Evolutionary conservation across 495 filamentous ascomycete genomes (phyloP).

Genomic region (Penicillium flavigenum): DNA sequence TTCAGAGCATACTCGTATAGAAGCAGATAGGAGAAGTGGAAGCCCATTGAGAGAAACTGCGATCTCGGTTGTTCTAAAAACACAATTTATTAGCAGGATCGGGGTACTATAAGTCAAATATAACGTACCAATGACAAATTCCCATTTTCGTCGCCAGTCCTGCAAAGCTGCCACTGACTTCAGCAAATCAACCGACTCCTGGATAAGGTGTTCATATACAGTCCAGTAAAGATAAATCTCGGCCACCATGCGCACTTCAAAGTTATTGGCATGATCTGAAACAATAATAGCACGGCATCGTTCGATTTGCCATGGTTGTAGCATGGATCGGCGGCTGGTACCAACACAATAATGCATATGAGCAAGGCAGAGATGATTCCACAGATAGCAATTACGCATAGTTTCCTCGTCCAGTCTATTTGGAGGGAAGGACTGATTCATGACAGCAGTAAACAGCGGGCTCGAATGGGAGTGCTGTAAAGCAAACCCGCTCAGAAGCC

Average conservation of each 20-base stretch:
- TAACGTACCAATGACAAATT: slow-evolving; percentile 38
- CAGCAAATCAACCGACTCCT: slow-evolving; percentile 31
- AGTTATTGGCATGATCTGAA: slow-evolving; percentile 44
- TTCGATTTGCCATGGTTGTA: slow-evolving; percentile 41
- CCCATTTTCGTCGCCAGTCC: slow-evolving; percentile 43
- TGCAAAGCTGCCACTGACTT: slow-evolving; percentile 36
- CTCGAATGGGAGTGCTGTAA: slow-evolving; percentile 44
- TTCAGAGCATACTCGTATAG: slow-evolving; percentile 44
- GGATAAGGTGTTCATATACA: slow-evolving; percentile 36
- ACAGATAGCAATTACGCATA: slow-evolving; percentile 38
- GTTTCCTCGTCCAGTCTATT: slow-evolving; percentile 13
- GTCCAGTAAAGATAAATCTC: slow-evolving; percentile 48
- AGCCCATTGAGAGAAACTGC: slow-evolving; percentile 51
- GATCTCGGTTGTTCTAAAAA: slow-evolving; percentile 43
- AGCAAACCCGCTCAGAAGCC: slow-evolving; percentile 48
- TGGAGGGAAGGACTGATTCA: slow-evolving; percentile 16
- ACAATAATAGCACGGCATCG: slow-evolving; percentile 35
- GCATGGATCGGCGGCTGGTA: slow-evolving; percentile 39
- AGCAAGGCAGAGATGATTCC: slow-evolving; percentile 49
- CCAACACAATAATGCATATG: slow-evolving; percentile 51
- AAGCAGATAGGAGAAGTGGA: slow-evolving; percentile 46
- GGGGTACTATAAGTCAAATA: neutral
- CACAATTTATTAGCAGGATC: neutral
- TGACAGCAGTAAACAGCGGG: slow-evolving; percentile 33
- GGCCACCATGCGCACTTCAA: slow-evolving; percentile 47